Evolutionary conservation across 176 grass and related monocot genomes (phyloP), one percentile per base, ranked within the genome.

Genomic region (Puya raimondii): DNA sequence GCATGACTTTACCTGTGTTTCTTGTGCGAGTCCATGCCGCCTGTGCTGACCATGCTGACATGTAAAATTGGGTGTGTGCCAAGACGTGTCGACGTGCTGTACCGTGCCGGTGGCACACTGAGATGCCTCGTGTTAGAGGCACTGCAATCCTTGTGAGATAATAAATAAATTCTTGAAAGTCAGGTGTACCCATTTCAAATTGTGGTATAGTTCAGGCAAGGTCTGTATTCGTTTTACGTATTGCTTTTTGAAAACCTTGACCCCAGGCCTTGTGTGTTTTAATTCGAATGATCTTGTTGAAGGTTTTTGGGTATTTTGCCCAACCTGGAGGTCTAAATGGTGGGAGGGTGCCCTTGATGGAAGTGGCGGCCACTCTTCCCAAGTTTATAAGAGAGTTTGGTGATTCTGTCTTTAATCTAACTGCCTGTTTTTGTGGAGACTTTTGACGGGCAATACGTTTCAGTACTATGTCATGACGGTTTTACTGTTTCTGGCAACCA

Each of bases 221-320:
- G 33, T 42, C 33, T 42, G 4, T 42, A 42, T 42, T 42, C 33
- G 4, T 49, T 70, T 81, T 72, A 74, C 50, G 64, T 78, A 71
- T 54, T 77, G 83, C 79, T 27, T 65, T 74, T 51, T 85, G 64
- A 81, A 79, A 76, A 73, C 49, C 33, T 86, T 78, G 68, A 79
- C 51, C 82, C 65, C 53, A 77, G 87, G 50, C 67, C 72, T 66
- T 85, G 74, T 78, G 80, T 86, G 53, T 86, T 87, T 91, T 99
- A 85, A 99, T 90, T 87, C 86, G 67, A 88, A 85, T 87, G 84
- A 90, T 99, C 82, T 99, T 99, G 94, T 96, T 96, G 92, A 96
- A 96, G 83, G 88, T 99, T 99, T 87, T 84, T 84, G 78, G 82
- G 82, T 85, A 91, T 91, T 96, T 89, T 84, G 80, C 88, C 72